Percentiles rank a stretch among this genome's conserved stretches.
Conservation (phyloP, 2,329 filamentous ascomycete species). For the Pestalotiopsis sp. region DNA sequence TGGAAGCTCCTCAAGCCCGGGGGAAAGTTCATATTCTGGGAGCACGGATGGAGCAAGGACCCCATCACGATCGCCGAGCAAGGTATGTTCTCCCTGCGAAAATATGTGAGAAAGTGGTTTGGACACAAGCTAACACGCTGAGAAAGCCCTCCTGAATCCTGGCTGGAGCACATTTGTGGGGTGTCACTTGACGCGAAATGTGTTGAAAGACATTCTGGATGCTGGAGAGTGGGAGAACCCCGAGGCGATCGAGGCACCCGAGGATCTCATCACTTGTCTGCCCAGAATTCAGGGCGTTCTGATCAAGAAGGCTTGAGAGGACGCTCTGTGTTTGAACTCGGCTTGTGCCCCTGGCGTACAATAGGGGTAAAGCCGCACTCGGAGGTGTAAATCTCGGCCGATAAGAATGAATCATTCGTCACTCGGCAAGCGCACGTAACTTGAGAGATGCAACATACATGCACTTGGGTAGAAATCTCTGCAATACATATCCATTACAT, state of each 20-base stretch:
- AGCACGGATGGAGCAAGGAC: conserved; percentile 35
- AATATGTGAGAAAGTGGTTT: background rate
- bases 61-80: conserved; percentile 29
- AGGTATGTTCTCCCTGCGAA: conserved; percentile 23
- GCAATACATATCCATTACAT: too few relatives aligned
- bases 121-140: conserved; percentile 12
- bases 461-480: too few relatives aligned
- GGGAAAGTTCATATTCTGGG: conserved; percentile 48
- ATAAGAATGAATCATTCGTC: too few relatives aligned
- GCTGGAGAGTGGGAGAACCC: conserved; percentile 34
- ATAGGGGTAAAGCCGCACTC: too few relatives aligned
- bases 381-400: too few relatives aligned
- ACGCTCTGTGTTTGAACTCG: too few relatives aligned
- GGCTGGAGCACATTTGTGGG: conserved; percentile 32
- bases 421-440: too few relatives aligned
- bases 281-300: conserved; percentile 34
- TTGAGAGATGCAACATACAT: too few relatives aligned
- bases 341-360: too few relatives aligned
- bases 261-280: conserved; percentile 27
- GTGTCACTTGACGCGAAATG: conserved; percentile 30
- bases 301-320: conserved; percentile 25
- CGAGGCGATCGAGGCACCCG: conserved; percentile 26
- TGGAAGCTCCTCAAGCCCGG: conserved; percentile 45
- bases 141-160: conserved; percentile 28
- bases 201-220: conserved; percentile 26